Evolutionary conservation across 805 yeast species (phyloP), one percentile per base, ranked within the genome.

Genomic region (Teunomyces lycoperdinae): DNA sequence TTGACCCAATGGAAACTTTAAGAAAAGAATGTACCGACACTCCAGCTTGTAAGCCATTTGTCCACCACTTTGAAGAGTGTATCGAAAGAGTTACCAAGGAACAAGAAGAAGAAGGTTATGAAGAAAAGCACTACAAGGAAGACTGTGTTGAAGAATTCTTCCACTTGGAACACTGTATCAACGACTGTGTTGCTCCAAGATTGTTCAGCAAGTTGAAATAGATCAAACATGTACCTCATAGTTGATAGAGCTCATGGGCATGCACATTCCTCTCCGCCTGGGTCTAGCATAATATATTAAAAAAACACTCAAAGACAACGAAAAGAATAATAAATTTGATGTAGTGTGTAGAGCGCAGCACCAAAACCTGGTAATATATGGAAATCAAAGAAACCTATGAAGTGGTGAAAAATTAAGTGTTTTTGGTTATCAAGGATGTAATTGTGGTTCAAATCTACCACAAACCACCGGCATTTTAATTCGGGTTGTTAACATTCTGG

Each of bases 131-230:
- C 9, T 78, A 89, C 79, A 92, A 92, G 75, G 99, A 92, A 78
- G 97, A 92, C 74, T 92, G 99, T 79, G 86, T 92, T 53, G 98
- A 92, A 74, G 99, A 92, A 74, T 92, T 87, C 61, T 92, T 92
- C 89, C 98, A 94, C 74, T 79, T 91, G 68, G 89, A 89, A 71
- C 97, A 92, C 73, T 89, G 95, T 77, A 60, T 91, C 62, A 89
- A 89, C 73, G 94, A 88, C 68, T 83, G 96, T 77, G 89, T 85
- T 67, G 89, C 96, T 54, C 96, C 96, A 73, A 85, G 83, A 71
- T 77, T 91, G 70, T 89, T 91, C 78, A 74, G 81, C 77, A 87
- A 85, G 74, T 83, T 90, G 73, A 89, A 88, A 73, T 90, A 82
- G 71, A 53, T 47, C 42, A 27, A n/a, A 43, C 16, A 33, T 35